These are phyloP conservation scores for Colletotrichum melonis DNA, from an alignment of 2,329 filamentous ascomycete species.

Conservation along the genomic window DNA sequence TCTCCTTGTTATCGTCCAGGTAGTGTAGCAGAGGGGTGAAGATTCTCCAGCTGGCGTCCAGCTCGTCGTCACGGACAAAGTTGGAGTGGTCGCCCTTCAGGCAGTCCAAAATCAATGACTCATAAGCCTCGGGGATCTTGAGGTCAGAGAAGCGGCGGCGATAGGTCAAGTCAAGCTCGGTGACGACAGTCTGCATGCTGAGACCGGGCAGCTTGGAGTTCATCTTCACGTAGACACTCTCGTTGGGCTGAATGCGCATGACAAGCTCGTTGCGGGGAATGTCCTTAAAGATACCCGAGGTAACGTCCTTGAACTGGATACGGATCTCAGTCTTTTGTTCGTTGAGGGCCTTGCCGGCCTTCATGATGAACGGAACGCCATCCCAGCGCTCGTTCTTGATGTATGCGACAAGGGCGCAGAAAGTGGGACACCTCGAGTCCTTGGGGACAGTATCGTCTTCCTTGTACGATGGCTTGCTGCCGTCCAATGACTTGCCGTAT, in stretches of 20 bases:
- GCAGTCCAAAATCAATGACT: conserved; percentile 96
- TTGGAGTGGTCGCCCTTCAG: conserved; percentile 99
- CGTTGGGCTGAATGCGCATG: conserved; percentile 98
- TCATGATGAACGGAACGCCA: conserved; percentile 98
- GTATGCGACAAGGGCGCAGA: conserved; percentile 96
- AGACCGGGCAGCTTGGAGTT: conserved; percentile 99
- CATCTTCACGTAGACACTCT: conserved; percentile 99
- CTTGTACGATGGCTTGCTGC: conserved; percentile 97
- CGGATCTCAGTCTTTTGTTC: conserved; percentile 99
- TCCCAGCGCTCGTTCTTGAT: conserved; percentile 99
- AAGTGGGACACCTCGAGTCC: conserved; percentile 96
- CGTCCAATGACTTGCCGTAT: conserved; percentile 95
- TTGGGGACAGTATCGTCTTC: conserved; percentile 98
- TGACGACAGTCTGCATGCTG: conserved; percentile 99
- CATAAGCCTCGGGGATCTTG: conserved; percentile 99
- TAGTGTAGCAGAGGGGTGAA: conserved; percentile 98
- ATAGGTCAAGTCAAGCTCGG: conserved; percentile 98
- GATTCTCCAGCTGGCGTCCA: conserved; percentile 98
- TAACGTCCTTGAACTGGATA: conserved; percentile 99
- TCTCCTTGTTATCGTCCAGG: conserved; percentile 99
- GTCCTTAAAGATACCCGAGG: conserved; percentile 99
- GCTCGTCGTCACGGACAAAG: conserved; percentile 96
- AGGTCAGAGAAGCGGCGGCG: conserved; percentile 97
- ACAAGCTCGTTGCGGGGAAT: conserved; percentile 99
- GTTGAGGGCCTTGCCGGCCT: conserved; percentile 98